These are phyloP conservation scores for Neoascochyta sp. DNA, from an alignment of 2,329 filamentous ascomycete species.

Conservation along the genomic window DNA sequence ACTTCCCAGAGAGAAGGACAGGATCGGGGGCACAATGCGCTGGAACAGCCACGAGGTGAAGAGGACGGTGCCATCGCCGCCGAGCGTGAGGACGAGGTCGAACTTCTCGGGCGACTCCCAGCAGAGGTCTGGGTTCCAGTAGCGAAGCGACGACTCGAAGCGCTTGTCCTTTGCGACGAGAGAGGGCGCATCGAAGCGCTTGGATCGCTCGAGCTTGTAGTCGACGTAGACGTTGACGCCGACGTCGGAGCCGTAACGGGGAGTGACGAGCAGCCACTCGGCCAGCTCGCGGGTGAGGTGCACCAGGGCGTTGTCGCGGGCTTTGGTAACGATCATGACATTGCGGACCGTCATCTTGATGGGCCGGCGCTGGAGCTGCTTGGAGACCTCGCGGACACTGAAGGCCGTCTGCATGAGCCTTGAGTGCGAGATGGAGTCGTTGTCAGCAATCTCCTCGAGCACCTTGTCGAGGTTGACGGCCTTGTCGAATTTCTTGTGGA, in stretches of 20 bases:
- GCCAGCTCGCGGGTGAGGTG: constrained; percentile 82
- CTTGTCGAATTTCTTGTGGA: constrained; percentile 94
- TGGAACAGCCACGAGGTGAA: constrained; percentile 94
- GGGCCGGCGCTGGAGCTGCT: constrained; percentile 86
- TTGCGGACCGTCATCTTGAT: constrained; percentile 89
- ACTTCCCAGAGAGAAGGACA: constrained; percentile 80
- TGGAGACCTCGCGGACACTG: constrained; percentile 89
- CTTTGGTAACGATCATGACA: constrained; percentile 98
- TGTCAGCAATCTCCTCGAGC: constrained; percentile 86
- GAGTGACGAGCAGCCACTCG: constrained; percentile 82
- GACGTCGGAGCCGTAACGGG: constrained; percentile 82
- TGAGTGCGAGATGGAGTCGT: constrained; percentile 87
- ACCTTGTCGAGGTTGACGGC: constrained; percentile 93
- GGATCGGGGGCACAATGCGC: constrained; percentile 76
- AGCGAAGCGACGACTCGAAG: constrained; percentile 80
- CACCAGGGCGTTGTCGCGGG: constrained; percentile 89
- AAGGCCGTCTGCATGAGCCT: constrained; percentile 92
- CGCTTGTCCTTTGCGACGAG: constrained; percentile 70
- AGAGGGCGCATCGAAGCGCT: constrained; percentile 75
- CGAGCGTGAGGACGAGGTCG: constrained; percentile 84
- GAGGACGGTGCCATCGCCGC: constrained; percentile 81
- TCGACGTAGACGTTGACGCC: constrained; percentile 98
- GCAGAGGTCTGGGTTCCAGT: constrained; percentile 95
- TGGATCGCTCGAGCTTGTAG: constrained; percentile 82
- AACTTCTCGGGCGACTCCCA: constrained; percentile 93